Evolutionary conservation across 768 basidiomycete genomes (phyloP).

Genomic region (Kondoa malvinella): DNA sequence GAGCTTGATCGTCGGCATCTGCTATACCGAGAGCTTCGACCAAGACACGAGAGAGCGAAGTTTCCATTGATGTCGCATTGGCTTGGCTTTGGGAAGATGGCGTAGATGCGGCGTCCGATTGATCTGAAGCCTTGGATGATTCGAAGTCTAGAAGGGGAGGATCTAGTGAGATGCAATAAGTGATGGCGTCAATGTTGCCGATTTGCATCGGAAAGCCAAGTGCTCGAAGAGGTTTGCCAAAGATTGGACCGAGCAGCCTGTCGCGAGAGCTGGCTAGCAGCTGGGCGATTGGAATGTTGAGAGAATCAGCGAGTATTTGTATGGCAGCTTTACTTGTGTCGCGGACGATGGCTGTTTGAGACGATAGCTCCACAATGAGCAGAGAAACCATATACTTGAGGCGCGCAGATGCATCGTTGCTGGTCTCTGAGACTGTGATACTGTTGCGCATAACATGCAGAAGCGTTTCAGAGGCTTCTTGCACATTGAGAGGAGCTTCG

Average conservation of each 20-base stretch:
- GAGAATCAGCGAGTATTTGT: slow-evolving; percentile 54
- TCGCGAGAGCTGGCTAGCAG: slow-evolving; percentile 72
- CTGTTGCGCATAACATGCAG: slow-evolving; percentile 36
- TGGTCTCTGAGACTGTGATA: slow-evolving; percentile 36
- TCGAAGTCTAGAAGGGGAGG: slow-evolving; percentile 81
- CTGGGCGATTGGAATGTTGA: slow-evolving; percentile 52
- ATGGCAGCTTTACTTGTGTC: slow-evolving; percentile 68
- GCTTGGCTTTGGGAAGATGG: neutral
- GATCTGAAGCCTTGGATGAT: neutral
- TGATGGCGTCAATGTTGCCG: slow-evolving; percentile 91
- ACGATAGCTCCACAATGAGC: slow-evolving; percentile 64
- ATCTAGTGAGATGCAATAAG: slow-evolving; percentile 74
- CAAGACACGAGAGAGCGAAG: slow-evolving; percentile 30
- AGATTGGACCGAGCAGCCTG: slow-evolving; percentile 72
- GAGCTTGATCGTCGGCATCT: slow-evolving; percentile 78
- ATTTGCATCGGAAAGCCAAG: slow-evolving; percentile 89
- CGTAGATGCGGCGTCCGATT: neutral
- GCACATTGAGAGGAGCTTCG: slow-evolving; percentile 66
- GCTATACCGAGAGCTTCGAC: slow-evolving; percentile 89
- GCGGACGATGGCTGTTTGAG: slow-evolving; percentile 68
- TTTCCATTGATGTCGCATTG: slow-evolving; percentile 2
- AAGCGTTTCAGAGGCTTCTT: slow-evolving; percentile 62
- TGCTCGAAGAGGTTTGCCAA: slow-evolving; percentile 88
- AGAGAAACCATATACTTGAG: slow-evolving; percentile 51
- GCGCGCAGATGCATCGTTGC: slow-evolving; percentile 28